Percentiles rank a stretch among this genome's conserved stretches.
Conservation (phyloP, 2,329 filamentous ascomycete genomes). For the Colletotrichum magnum region DNA sequence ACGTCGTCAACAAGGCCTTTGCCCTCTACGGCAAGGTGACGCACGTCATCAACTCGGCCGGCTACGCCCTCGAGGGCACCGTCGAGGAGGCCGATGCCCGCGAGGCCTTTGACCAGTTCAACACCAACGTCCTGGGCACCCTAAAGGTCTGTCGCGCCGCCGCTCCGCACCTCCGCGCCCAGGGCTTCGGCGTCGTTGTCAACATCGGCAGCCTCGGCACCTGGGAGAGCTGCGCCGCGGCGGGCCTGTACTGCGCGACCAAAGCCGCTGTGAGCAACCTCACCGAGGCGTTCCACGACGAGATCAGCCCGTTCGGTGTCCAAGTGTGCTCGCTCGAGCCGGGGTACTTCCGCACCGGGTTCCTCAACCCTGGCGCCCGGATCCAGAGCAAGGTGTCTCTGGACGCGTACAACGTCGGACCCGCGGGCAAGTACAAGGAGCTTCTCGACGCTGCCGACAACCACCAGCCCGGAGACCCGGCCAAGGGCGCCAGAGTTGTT, state of each 20-base stretch:
- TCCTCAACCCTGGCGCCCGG: constrained; percentile 57
- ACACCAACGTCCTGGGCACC: constrained; percentile 68
- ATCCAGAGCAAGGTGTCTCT: constrained; percentile 47
- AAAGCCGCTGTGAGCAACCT: constrained; percentile 63
- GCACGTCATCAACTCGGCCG: constrained; percentile 64
- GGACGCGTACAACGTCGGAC: constrained; percentile 50
- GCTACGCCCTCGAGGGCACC: constrained; percentile 59
- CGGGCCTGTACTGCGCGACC: constrained; percentile 58
- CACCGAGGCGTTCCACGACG: constrained; percentile 58
- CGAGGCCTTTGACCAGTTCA: constrained; percentile 57
- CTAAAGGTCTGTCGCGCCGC: constrained; percentile 64
- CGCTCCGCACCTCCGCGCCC: constrained; percentile 61
- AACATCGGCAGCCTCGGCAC: constrained; percentile 64
- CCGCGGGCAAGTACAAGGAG: constrained; percentile 47
- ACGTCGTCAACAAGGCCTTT: constrained; percentile 51
- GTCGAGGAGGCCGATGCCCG: constrained; percentile 56
- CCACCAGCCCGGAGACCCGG: constrained; percentile 68
- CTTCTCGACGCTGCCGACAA: constrained; percentile 55
- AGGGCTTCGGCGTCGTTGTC: constrained; percentile 52
- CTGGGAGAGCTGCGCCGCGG: constrained; percentile 54
- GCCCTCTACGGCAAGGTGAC: constrained; percentile 56
- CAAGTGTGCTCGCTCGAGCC: constrained; percentile 61
- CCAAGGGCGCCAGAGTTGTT: constrained; percentile 65
- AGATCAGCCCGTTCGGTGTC: constrained; percentile 62
- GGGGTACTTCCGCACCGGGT: constrained; percentile 66